Conservation (phyloP, 1,139 yeast species). For the Casaregolazyma lundiana region DNA sequence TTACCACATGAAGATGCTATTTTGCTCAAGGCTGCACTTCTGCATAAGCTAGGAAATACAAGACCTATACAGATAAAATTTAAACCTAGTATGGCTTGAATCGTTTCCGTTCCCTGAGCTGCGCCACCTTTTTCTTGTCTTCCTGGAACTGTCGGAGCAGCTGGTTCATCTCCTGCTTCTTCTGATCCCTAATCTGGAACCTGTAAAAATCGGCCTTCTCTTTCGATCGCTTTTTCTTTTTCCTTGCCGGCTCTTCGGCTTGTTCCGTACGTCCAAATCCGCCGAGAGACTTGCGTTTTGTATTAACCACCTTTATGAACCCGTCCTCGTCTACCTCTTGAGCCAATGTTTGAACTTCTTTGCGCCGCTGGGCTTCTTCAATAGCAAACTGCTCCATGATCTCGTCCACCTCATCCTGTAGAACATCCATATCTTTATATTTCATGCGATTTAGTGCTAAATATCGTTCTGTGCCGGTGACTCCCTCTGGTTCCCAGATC, state of each 20-base stretch:
- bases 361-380: constrained; percentile 63
- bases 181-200: constrained; percentile 90
- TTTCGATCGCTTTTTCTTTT: constrained; percentile 61
- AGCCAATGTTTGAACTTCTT: constrained; percentile 43
- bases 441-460: constrained; percentile 28
- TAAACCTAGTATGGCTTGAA: constrained; percentile 71
- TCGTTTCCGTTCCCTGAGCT: constrained; percentile 73
- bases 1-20: not conserved
- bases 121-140: constrained; percentile 80
- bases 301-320: constrained; percentile 82
- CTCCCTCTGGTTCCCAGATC: constrained; percentile 14
- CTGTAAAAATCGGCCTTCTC: constrained; percentile 91
- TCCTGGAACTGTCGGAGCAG: constrained; percentile 76
- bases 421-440: constrained; percentile 43
- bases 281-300: constrained; percentile 65
- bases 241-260: constrained; percentile 36
- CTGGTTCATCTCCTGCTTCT: constrained; percentile 89
- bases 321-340: constrained; percentile 81
- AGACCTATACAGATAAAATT: not conserved
- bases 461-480: constrained; percentile 34
- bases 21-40: too few relatives aligned
- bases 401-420: constrained; percentile 51
- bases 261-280: constrained; percentile 40
- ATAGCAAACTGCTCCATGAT: constrained; percentile 64
- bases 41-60: too few relatives aligned